Evolutionary conservation across 2,329 filamentous ascomycete species (phyloP), one percentile per base, ranked within the genome.

Genomic region (Alternaria incomplexa): DNA sequence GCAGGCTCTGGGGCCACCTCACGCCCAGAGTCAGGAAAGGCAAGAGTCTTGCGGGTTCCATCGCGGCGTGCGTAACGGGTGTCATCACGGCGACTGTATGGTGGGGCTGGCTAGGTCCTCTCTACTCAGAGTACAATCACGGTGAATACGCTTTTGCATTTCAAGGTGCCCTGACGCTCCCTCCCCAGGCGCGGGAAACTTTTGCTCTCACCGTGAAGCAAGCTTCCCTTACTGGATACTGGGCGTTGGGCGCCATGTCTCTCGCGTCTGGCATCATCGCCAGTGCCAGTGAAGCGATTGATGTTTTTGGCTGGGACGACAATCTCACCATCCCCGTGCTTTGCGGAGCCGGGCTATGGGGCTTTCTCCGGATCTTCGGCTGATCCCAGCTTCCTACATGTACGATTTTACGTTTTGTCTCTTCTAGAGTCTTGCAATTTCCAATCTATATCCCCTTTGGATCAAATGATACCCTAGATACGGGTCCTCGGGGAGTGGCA

Each of bases 271-370:
- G 96, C n/a, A 81, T 98, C 46, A 88, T 95, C 56, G 96, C 93
- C 45, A 93, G 93, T 60, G 89, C 90, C 47, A 97, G 93, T 75
- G 96, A 99, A 81, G 91, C 95, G 15, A 86, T 97, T 48, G 93
- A 99, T 81, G 76, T 98, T 0, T 97, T 93, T 78, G 93, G 93
- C 51, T 94, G 93, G 91, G 96, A 99, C 76, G 96, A 99, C 82
- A 99, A 99, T 81, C 84, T 99, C 72, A 98, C 95, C 53, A 99
- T 99, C 79, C 96, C 96, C 3, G 89, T 97, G 25, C 85, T 99
- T 53, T 97, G 93, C 77, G 93, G 94, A 23, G 81, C 93, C 48
- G 94, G 94, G 7, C 89, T 99, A 64, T 97, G 92, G 90, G 91
- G 91, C 0, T 97, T 99, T 79, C 85, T 98, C 73, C 96, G 92